Conservation (phyloP, 1,284 basidiomycete species). For the Sphaerobolus stellatus region DNA sequence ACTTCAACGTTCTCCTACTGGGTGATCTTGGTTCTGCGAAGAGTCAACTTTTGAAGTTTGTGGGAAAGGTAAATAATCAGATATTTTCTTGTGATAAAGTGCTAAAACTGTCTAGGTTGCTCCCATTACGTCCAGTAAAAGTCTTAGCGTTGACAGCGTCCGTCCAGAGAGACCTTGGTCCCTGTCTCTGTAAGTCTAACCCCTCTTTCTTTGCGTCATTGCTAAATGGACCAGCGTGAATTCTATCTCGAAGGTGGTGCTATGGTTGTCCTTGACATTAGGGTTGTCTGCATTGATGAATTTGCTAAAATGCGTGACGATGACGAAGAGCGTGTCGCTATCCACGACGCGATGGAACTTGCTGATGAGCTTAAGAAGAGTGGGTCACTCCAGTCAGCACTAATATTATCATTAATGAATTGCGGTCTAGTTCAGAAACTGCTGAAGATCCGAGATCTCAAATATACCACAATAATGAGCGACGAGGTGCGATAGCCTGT, state of each 20-base stretch:
- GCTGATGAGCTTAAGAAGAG: slow-evolving; percentile 23
- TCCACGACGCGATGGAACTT: slow-evolving; percentile 21
- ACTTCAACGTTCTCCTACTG: slow-evolving; percentile 95
- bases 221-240: slow-evolving; percentile 65
- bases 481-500: slow-evolving; percentile 57
- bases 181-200: slow-evolving; percentile 77
- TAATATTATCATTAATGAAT: neutral
- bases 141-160: slow-evolving; percentile 98
- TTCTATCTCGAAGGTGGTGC: slow-evolving; percentile 99
- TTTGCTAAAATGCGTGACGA: slow-evolving; percentile 99
- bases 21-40: slow-evolving; percentile 99
- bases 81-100: neutral
- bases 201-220: slow-evolving; percentile 2
- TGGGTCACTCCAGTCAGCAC: neutral
- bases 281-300: slow-evolving; percentile 99
- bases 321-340: slow-evolving; percentile 42
- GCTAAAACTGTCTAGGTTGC: slow-evolving; percentile 60
- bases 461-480: slow-evolving; percentile 67
- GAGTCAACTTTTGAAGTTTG: slow-evolving; percentile 96
- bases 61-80: slow-evolving; percentile 77
- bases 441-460: slow-evolving; percentile 73
- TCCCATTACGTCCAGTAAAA: slow-evolving; percentile 97
- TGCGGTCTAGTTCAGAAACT: slow-evolving; percentile 63
- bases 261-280: slow-evolving; percentile 98
- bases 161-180: slow-evolving; percentile 95